Conservation (phyloP, 768 basidiomycete genomes). For the Pisolithus sp. region DNA sequence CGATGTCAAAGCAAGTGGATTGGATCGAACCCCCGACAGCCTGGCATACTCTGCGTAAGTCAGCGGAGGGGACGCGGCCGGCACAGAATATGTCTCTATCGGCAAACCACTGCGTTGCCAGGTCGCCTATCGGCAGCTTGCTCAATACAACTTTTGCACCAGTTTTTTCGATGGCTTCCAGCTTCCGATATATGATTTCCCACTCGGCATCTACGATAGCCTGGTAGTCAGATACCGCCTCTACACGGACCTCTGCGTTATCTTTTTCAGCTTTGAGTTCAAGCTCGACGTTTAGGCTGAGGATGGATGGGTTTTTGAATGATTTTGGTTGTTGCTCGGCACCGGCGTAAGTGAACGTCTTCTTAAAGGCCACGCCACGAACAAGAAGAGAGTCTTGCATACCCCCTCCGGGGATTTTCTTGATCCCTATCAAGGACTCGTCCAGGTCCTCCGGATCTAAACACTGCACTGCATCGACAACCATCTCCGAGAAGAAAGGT, state of each 20-base stretch:
- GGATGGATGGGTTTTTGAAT: slow-evolving; percentile 81
- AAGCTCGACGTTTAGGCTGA: slow-evolving; percentile 95
- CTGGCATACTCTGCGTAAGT: slow-evolving; percentile 90
- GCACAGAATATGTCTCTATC: slow-evolving; percentile 99
- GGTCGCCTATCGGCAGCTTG: slow-evolving; percentile 96
- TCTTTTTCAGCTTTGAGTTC: slow-evolving; percentile 99
- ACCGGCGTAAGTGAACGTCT: slow-evolving; percentile 98
- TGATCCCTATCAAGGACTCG: slow-evolving; percentile 93
- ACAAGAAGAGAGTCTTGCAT: slow-evolving; percentile 94
- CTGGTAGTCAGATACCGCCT: slow-evolving; percentile 96
- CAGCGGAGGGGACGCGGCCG: slow-evolving; percentile 85
- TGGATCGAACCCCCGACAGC: slow-evolving; percentile 94
- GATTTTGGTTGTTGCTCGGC: slow-evolving; percentile 98
- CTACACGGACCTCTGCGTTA: slow-evolving; percentile 96
- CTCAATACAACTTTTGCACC: slow-evolving; percentile 97
- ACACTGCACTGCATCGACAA: slow-evolving; percentile 91
- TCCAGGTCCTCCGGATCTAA: slow-evolving; percentile 92
- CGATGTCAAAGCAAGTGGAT: slow-evolving; percentile 91
- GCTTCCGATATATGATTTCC: slow-evolving; percentile 98
- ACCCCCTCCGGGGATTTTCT: slow-evolving; percentile 96
- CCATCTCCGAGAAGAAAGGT: slow-evolving; percentile 98
- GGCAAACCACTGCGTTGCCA: slow-evolving; percentile 99
- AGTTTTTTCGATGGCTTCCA: slow-evolving; percentile 91
- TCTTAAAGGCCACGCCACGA: slow-evolving; percentile 94
- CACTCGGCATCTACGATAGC: slow-evolving; percentile 99